Evolutionary conservation across 208 protist genomes (phyloP).

Genomic region (Leishmania guyanensis): DNA sequence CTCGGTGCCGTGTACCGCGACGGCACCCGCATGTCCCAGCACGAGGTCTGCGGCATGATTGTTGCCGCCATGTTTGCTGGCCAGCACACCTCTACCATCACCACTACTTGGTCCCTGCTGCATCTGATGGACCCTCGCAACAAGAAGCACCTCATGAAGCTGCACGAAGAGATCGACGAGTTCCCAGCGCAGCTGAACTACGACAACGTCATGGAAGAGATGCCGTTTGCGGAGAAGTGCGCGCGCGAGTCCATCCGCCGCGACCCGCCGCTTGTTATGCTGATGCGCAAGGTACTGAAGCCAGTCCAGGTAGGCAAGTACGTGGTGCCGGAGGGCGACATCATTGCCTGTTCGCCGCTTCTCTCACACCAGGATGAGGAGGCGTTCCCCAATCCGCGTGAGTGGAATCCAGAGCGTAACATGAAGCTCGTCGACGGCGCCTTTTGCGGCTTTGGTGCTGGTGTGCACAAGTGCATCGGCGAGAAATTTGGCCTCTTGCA

Average conservation of each 20-base stretch:
- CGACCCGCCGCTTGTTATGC: conserved; percentile 91
- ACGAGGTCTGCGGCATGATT: conserved; percentile 92
- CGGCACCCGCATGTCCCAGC: conserved; percentile 82
- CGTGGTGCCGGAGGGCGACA: conserved; percentile 87
- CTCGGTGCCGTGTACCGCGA: conserved; percentile 89
- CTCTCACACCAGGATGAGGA: conserved; percentile 83
- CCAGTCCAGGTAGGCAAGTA: conserved; percentile 77
- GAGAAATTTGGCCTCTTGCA: conserved; percentile 94
- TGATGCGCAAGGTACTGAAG: conserved; percentile 92
- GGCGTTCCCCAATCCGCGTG: conserved; percentile 78
- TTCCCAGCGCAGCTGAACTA: conserved; percentile 86
- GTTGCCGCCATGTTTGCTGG: conserved; percentile 93
- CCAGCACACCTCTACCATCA: conserved; percentile 94
- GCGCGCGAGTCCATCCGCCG: conserved; percentile 92
- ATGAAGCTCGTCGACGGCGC: conserved; percentile 75
- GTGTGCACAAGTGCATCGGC: conserved; percentile 92
- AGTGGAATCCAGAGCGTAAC: conserved; percentile 90
- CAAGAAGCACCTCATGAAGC: conserved; percentile 55
- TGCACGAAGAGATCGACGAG: conserved; percentile 78
- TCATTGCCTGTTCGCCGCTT: conserved; percentile 84
- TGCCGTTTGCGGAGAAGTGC: conserved; percentile 85
- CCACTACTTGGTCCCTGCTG: conserved; percentile 89
- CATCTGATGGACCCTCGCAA: conserved; percentile 78
- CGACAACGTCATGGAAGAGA: conserved; percentile 90
- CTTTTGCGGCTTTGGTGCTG: conserved; percentile 89